Evolutionary conservation across 805 yeast genomes (phyloP), one percentile per base, ranked within the genome.

Genomic region (Wickerhamiella vanderwaltii): DNA sequence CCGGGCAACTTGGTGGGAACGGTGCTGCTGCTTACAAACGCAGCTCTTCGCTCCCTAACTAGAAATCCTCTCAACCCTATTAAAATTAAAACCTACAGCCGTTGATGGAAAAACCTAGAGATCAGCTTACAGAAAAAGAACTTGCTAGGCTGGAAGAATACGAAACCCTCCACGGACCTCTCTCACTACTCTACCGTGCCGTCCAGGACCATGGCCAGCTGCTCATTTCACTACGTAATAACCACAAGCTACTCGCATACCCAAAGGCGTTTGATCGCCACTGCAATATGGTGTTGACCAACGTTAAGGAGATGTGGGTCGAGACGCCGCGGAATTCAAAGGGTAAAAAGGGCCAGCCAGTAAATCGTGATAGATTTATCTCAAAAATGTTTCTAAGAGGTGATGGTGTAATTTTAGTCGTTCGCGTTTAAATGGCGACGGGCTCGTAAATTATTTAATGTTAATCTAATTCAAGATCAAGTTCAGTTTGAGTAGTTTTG

Each of bases 231-330:
- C 73, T 94, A 46, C 72, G 99, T 55, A 91, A 91, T 59, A 87
- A 88, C 60, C 95, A 87, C 57, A 91, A 91, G 61, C 68, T 91
- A 30, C 71, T 91, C 23, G 95, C 87, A 1, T 75, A 83, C 50
- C 91, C 91, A 39, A 82, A 82, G 55, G 96, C 97, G 0, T 91
- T 86, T 60, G 99, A 91, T 59, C 77, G 95, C 56, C 99, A 91
- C 62, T 80, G 95, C 48, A 91, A 91, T 60, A 74, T 91, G 81
- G 79, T 91, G 7, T 65, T 91, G 46, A 95, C 84, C 55, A 84
- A 86, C 53, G 96, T 88, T 26, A 85, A 82, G 58, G 98, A 91
- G 61, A 59, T 71, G 56, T 79, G 87, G 87, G 71, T 75, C 0
- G 86, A 77, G 52, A 64, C 65, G 3, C 71, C 77, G 25, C 65